A percentile compares a stretch with the other conserved stretches of the same genome.
These are phyloP conservation scores for Plenodomus lindquistii DNA, from an alignment of 2,329 filamentous ascomycete genomes.

Conservation along the genomic window DNA sequence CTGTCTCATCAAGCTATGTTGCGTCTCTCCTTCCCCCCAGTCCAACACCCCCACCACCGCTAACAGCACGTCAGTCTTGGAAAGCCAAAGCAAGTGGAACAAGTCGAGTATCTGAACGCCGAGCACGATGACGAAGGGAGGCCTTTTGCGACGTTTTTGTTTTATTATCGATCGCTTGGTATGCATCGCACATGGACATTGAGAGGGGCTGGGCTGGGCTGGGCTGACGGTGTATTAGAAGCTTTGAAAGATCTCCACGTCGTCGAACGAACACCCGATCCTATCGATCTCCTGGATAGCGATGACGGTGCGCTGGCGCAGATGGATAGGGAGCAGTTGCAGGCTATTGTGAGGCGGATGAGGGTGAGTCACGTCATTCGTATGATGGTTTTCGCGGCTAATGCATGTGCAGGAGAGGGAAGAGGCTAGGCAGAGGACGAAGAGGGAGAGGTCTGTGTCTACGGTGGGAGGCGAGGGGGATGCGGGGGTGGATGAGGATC, in stretches of 20 bases:
- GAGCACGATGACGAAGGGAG: slow-evolving; percentile 4
- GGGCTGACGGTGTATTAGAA: not conserved
- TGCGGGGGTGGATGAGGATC: not conserved
- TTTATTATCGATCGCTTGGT: slow-evolving; percentile 25
- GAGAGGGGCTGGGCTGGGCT: too few relatives aligned
- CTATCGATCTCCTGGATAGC: slow-evolving; percentile 7
- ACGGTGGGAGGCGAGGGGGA: not conserved
- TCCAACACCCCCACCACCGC: not conserved
- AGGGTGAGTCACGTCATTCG: not conserved
- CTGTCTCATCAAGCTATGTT: slow-evolving; percentile 14
- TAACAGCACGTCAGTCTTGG: slow-evolving; percentile 4
- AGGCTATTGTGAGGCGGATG: slow-evolving; percentile 6
- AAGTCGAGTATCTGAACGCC: slow-evolving; percentile 8
- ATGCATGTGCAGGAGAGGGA: slow-evolving; percentile 1
- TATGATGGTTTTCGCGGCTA: not conserved
- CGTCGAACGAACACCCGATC: slow-evolving; percentile 27
- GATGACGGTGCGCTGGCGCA: slow-evolving; percentile 5
- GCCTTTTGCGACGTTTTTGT: slow-evolving; percentile 22
- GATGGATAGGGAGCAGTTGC: slow-evolving; percentile 9
- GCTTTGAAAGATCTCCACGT: slow-evolving; percentile 35
- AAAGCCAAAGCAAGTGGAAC: slow-evolving; percentile 1
- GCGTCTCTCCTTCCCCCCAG: not conserved
- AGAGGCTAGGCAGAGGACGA: not conserved
- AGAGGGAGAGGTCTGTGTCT: not conserved
- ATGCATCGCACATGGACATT: not conserved